A percentile compares a stretch with the other conserved stretches of the same genome.
Evolutionary conservation across 2,329 filamentous ascomycete species (phyloP).

Genomic region (Ascochyta koolunga): DNA sequence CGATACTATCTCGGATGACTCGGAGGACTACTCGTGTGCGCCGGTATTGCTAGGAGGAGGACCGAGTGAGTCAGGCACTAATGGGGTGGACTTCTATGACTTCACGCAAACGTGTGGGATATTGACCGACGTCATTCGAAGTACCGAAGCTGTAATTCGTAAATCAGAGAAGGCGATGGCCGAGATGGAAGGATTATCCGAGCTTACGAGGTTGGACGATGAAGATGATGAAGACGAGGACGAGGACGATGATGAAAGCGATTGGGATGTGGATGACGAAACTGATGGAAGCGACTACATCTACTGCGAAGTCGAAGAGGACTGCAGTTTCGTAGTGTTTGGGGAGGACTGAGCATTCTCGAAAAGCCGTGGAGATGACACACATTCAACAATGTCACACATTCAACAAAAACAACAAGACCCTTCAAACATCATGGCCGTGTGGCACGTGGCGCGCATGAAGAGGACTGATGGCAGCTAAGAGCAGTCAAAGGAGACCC

Average conservation of each 20-base stretch:
- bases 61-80: not conserved
- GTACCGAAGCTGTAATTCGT: slow-evolving; percentile 1
- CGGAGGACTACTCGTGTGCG: slow-evolving; percentile 25
- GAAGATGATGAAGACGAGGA: slow-evolving; percentile 6
- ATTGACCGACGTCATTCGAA: slow-evolving; percentile 8
- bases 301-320: slow-evolving; percentile 25
- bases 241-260: slow-evolving; percentile 26
- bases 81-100: not conserved
- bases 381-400: not conserved
- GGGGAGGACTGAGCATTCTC: slow-evolving; percentile 21
- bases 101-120: slow-evolving; percentile 4
- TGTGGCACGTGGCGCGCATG: slow-evolving; percentile 2
- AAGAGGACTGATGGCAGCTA: not conserved
- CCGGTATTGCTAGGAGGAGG: slow-evolving; percentile 8
- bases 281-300: slow-evolving; percentile 19
- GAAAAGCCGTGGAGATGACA: not conserved
- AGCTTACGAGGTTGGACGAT: slow-evolving; percentile 2
- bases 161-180: slow-evolving; percentile 10
- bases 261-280: slow-evolving; percentile 31
- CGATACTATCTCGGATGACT: slow-evolving; percentile 24
- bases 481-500: not conserved
- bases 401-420: not conserved
- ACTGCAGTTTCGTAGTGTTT: slow-evolving; percentile 32
- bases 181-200: slow-evolving; percentile 6
- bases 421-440: not conserved